These are phyloP conservation scores for Sequoiadendron giganteum DNA, from an alignment of 75 land plant species.

Conservation along the genomic window DNA sequence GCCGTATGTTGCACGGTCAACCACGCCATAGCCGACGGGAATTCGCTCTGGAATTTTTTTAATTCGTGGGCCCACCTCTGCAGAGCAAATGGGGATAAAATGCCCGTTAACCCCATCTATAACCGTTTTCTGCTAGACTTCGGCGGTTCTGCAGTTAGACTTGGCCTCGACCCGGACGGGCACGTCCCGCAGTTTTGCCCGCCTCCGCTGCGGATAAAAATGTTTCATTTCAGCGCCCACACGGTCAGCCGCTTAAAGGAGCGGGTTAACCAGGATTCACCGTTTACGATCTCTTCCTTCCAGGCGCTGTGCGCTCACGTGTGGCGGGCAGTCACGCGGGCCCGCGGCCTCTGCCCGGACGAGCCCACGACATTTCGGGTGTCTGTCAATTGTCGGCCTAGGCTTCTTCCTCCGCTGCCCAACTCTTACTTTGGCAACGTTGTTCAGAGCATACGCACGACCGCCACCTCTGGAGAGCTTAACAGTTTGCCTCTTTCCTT, in stretches of 20 bases:
- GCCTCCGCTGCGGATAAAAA: slow-evolving; percentile 23
- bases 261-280: slow-evolving; percentile 17
- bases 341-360: neutral
- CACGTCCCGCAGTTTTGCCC: neutral
- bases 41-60: slow-evolving; percentile 73
- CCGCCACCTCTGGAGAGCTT: neutral
- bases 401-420: slow-evolving; percentile 19
- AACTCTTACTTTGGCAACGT: slow-evolving; percentile 31
- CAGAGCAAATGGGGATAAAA: neutral
- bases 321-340: slow-evolving; percentile 23
- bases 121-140: slow-evolving; percentile 6
- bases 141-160: too few relatives aligned
- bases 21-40: slow-evolving; percentile 58
- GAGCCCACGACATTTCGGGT: neutral
- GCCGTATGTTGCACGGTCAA: slow-evolving; percentile 54
- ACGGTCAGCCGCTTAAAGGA: slow-evolving; percentile 29
- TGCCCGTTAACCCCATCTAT: slow-evolving; percentile 3
- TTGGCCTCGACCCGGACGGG: neutral
- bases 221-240: slow-evolving; percentile 39
- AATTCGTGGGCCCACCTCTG: slow-evolving; percentile 52
- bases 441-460: neutral
- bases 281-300: slow-evolving; percentile 19
- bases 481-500: slow-evolving; percentile 6
- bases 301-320: slow-evolving; percentile 22
- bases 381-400: neutral